phyloP scores from a whole-genome alignment of 2,329 filamentous ascomycete species.

The Aspergillus sp. region DNA sequence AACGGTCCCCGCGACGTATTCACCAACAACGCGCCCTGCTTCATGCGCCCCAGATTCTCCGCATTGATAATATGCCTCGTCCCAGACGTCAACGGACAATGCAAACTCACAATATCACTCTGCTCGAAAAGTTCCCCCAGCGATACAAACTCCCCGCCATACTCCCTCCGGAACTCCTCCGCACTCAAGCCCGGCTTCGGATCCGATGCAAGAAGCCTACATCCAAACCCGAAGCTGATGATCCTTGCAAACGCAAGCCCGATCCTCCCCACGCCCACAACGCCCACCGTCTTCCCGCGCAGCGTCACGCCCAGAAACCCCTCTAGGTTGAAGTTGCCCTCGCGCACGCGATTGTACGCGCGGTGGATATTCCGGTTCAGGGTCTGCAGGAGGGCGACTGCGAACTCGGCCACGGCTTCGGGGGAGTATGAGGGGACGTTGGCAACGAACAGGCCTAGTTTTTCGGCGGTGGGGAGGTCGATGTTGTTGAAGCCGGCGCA shows the following conservation, averaged over 20 bases:
- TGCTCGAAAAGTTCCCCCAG: slow-evolving; percentile 56
- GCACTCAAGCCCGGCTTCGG: slow-evolving; percentile 45
- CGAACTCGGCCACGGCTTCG: slow-evolving; percentile 69
- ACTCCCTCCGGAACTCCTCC: slow-evolving; percentile 47
- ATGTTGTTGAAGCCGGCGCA: slow-evolving; percentile 71
- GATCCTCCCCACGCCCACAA: slow-evolving; percentile 66
- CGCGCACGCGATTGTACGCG: slow-evolving; percentile 66
- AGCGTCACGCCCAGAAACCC: slow-evolving; percentile 60
- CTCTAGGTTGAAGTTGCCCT: slow-evolving; percentile 67
- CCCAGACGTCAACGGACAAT: slow-evolving; percentile 62
- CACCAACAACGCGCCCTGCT: slow-evolving; percentile 60
- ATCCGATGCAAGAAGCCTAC: slow-evolving; percentile 61
- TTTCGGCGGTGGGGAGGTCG: slow-evolving; percentile 57
- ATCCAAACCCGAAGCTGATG: slow-evolving; percentile 62
- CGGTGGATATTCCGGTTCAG: slow-evolving; percentile 68
- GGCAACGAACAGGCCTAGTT: slow-evolving; percentile 60
- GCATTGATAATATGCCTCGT: slow-evolving; percentile 63
- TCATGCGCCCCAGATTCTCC: slow-evolving; percentile 55
- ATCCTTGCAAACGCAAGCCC: slow-evolving; percentile 63
- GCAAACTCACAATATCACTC: slow-evolving; percentile 63
- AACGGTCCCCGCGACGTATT: slow-evolving; percentile 67
- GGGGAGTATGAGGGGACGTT: slow-evolving; percentile 69
- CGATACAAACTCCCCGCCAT: slow-evolving; percentile 51
- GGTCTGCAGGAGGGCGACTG: slow-evolving; percentile 66
- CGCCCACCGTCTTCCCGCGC: slow-evolving; percentile 64